Percentiles rank a stretch among this genome's conserved stretches.
Evolutionary conservation across 345 rosid species (phyloP).

Genomic region (Hibiscus tridactylites): DNA sequence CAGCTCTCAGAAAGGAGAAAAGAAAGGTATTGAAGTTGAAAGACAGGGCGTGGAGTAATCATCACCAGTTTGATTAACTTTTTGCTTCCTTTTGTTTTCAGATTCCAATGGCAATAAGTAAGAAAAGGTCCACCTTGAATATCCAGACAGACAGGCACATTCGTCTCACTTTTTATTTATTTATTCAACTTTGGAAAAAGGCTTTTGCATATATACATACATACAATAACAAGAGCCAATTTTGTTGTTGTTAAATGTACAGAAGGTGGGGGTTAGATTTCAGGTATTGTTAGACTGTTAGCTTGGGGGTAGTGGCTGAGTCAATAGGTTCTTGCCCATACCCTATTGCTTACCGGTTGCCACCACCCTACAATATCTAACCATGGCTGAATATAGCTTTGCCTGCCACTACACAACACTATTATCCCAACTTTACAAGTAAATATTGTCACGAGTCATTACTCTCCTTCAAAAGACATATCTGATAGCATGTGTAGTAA

Average conservation of each 20-base stretch:
- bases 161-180: background rate
- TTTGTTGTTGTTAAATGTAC: background rate
- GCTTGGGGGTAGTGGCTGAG: background rate
- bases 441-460: too few species aligned
- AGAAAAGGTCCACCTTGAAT: constrained; percentile 18
- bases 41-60: constrained; percentile 18
- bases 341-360: background rate
- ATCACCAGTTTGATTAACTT: constrained; percentile 24
- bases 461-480: too few species aligned
- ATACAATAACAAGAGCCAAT: background rate
- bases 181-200: background rate
- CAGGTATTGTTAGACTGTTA: background rate
- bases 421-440: background rate
- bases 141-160: constrained; percentile 11
- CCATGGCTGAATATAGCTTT: background rate
- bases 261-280: background rate
- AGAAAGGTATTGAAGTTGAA: background rate
- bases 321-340: background rate
- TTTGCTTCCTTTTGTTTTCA: constrained; percentile 14
- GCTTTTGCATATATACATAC: background rate
- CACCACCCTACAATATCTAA: background rate
- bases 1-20: constrained; percentile 12
- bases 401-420: too few species aligned
- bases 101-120: constrained; percentile 18
- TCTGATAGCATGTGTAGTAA: too few species aligned